Evolutionary conservation across 1,284 basidiomycete genomes (phyloP).

Genomic region (Agroathelia rolfsii): DNA sequence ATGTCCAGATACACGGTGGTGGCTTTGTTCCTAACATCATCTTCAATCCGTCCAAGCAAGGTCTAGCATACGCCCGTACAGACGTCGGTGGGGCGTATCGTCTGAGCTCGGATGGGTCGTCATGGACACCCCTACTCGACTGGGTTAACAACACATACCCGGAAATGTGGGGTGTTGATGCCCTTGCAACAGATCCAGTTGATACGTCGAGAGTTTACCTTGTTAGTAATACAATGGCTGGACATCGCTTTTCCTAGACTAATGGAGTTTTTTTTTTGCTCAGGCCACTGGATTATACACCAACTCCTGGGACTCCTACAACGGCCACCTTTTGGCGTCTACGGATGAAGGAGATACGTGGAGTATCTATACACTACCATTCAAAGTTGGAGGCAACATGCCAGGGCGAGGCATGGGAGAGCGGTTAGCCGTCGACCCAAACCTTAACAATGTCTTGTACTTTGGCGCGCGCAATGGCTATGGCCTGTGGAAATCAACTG

Average conservation of each 20-base stretch:
- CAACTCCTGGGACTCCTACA: slow-evolving; percentile 56
- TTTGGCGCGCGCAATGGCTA: slow-evolving; percentile 56
- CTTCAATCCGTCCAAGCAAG: slow-evolving; percentile 47
- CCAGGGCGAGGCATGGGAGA: slow-evolving; percentile 48
- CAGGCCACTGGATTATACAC: slow-evolving; percentile 59
- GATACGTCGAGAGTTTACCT: slow-evolving; percentile 45
- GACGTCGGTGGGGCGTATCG: slow-evolving; percentile 59
- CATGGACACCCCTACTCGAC: slow-evolving; percentile 54
- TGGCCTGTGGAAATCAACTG: slow-evolving; percentile 54
- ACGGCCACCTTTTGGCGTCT: slow-evolving; percentile 55
- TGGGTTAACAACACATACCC: slow-evolving; percentile 44
- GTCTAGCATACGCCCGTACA: slow-evolving; percentile 55
- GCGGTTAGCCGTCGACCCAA: slow-evolving; percentile 55
- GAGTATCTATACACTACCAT: slow-evolving; percentile 38
- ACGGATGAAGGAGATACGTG: slow-evolving; percentile 47
- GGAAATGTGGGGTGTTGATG: slow-evolving; percentile 61
- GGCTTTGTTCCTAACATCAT: slow-evolving; percentile 48
- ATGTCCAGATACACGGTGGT: slow-evolving; percentile 47
- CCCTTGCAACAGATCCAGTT: slow-evolving; percentile 52
- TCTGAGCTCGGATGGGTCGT: slow-evolving; percentile 46
- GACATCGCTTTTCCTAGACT: background rate
- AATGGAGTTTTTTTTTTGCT: no score
- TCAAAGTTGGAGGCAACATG: slow-evolving; percentile 64
- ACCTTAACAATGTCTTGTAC: slow-evolving; percentile 47
- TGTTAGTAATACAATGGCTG: slow-evolving; percentile 16